phyloP scores from a whole-genome alignment of 2,329 filamentous ascomycete species.

The Pseudopithomyces maydicus region DNA sequence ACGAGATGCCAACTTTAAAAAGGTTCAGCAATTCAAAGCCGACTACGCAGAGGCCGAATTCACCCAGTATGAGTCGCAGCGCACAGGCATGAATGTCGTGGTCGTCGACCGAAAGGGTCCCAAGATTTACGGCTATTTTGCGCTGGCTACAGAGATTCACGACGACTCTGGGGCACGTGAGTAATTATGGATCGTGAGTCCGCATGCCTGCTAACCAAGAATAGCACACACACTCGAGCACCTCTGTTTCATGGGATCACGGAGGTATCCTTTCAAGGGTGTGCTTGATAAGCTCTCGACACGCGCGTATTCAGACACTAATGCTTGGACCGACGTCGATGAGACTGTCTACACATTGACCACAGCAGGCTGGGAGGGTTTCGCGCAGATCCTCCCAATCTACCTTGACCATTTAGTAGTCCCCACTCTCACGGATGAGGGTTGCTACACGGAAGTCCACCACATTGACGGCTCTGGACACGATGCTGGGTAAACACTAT shows the following conservation, averaged over 20 bases:
- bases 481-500: constrained; percentile 69
- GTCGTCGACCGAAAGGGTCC: constrained; percentile 91
- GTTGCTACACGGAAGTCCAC: constrained; percentile 93
- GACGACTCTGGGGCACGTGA: constrained; percentile 87
- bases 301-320: constrained; percentile 89
- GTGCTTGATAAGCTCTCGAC: constrained; percentile 93
- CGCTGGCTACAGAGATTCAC: constrained; percentile 93
- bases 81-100: constrained; percentile 92
- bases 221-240: constrained; percentile 59
- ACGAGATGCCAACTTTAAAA: constrained; percentile 70
- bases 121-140: constrained; percentile 95
- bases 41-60: constrained; percentile 89
- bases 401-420: constrained; percentile 94
- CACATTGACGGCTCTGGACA: constrained; percentile 92
- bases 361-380: constrained; percentile 95
- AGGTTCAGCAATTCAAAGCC: constrained; percentile 81
- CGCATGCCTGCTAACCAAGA: constrained; percentile 9
- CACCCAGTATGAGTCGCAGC: constrained; percentile 93
- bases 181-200: constrained; percentile 2
- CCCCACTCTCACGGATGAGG: constrained; percentile 89
- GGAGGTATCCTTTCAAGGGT: constrained; percentile 92
- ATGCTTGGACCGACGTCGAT: constrained; percentile 96
- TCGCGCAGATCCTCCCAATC: constrained; percentile 88
- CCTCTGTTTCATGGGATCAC: constrained; percentile 72
- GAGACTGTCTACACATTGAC: constrained; percentile 96